Evolutionary conservation across 1,284 basidiomycete species (phyloP).

Genomic region (Austroboletus niveus): DNA sequence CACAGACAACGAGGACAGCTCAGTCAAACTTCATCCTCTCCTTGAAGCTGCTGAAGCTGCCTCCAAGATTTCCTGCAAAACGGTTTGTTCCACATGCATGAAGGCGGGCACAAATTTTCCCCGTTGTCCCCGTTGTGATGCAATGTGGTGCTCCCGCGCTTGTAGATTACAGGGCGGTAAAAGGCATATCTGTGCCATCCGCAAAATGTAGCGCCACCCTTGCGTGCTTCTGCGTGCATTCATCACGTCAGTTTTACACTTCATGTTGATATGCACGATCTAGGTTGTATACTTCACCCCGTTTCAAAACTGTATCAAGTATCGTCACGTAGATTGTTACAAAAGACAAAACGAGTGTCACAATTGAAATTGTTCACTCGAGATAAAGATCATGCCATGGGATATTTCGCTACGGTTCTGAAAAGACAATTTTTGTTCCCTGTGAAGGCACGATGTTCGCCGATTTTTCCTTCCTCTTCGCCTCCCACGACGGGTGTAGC

Average conservation of each 20-base stretch:
- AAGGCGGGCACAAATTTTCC: slow-evolving; percentile 62
- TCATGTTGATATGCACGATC: not conserved
- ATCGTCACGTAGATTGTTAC: not conserved
- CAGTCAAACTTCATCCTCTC: slow-evolving; percentile 42
- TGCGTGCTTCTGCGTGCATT: not conserved
- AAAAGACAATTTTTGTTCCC: slow-evolving; percentile 69
- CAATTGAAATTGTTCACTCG: not conserved
- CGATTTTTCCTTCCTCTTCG: slow-evolving; percentile 73
- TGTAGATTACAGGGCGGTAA: slow-evolving; percentile 55
- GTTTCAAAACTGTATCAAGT: not conserved
- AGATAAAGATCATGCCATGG: not conserved
- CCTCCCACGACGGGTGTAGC: slow-evolving; percentile 92
- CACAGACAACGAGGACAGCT: slow-evolving; percentile 25
- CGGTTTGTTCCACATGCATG: slow-evolving; percentile 55
- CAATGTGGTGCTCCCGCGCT: slow-evolving; percentile 67
- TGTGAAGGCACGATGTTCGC: slow-evolving; percentile 55
- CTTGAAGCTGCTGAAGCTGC: slow-evolving; percentile 53
- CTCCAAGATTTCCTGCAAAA: slow-evolving; percentile 49
- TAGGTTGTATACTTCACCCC: not conserved
- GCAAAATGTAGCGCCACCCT: slow-evolving; percentile 8
- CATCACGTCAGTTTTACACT: too few relatives aligned
- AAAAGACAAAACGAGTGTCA: not conserved
- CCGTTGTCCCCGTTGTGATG: slow-evolving; percentile 59
- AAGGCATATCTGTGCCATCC: slow-evolving; percentile 44
- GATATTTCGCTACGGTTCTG: slow-evolving; percentile 9